A percentile compares a stretch with the other conserved stretches of the same genome.
phyloP scores from a whole-genome alignment of 371 early-diverging fungal genomes.

The Syncephalastrum contaminatum region DNA sequence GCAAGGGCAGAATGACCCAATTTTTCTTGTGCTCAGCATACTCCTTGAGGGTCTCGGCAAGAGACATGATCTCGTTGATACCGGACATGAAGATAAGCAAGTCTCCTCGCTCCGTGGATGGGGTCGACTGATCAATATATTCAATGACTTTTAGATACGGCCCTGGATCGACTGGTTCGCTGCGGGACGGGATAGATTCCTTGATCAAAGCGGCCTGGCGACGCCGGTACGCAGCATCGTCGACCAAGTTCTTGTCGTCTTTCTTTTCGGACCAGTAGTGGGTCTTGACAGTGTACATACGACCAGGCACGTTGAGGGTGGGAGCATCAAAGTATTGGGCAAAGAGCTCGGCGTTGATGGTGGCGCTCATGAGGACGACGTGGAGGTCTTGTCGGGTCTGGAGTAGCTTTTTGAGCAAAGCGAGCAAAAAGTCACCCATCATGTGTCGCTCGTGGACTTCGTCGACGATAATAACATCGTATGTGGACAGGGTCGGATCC shows the following conservation, averaged over 20 bases:
- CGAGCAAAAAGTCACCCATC: constrained; percentile 63
- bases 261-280: constrained; percentile 45
- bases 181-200: constrained; percentile 46
- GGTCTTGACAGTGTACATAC: constrained; percentile 50
- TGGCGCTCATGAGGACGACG: constrained; percentile 82
- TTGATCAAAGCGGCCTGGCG: constrained; percentile 38
- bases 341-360: constrained; percentile 67
- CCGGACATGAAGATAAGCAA: constrained; percentile 70
- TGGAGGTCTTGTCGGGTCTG: constrained; percentile 40
- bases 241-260: constrained; percentile 54
- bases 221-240: constrained; percentile 48
- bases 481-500: constrained; percentile 55
- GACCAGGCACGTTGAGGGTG: constrained; percentile 51
- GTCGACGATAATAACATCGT: constrained; percentile 70
- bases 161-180: constrained; percentile 41
- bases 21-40: constrained; percentile 43
- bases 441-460: constrained; percentile 76
- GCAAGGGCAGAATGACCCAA: constrained; percentile 60
- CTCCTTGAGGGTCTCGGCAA: constrained; percentile 46
- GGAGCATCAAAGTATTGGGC: constrained; percentile 61
- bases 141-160: constrained; percentile 65
- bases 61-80: constrained; percentile 61
- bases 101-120: constrained; percentile 65
- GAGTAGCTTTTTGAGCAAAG: constrained; percentile 50
- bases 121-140: constrained; percentile 60